Evolutionary conservation across 2,329 filamentous ascomycete species (phyloP).

Genomic region (Sporothrix pseudoabietina): DNA sequence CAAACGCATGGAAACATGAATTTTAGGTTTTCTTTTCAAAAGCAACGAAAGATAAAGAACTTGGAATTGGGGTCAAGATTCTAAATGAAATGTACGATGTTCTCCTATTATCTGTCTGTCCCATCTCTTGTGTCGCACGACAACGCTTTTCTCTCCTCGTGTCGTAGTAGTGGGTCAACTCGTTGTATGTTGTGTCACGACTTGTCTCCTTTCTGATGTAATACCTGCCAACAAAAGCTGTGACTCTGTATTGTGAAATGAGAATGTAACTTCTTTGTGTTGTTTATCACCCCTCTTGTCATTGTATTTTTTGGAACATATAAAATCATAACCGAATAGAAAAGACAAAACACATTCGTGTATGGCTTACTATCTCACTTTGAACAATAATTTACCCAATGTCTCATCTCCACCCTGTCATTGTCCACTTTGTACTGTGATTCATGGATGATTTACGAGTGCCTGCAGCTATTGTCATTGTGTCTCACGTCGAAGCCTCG

Average conservation of each 20-base stretch:
- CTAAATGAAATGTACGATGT: background rate
- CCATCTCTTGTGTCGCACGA: background rate
- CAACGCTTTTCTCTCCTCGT: background rate
- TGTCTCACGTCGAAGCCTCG: background rate
- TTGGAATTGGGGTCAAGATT: background rate
- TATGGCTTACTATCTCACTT: background rate
- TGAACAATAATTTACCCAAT: background rate
- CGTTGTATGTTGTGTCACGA: background rate
- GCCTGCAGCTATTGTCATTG: background rate
- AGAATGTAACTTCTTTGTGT: background rate
- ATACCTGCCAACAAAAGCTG: background rate
- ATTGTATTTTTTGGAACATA: background rate
- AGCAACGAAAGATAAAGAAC: background rate
- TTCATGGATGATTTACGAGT: background rate
- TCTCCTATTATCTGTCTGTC: background rate
- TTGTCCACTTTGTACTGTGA: background rate
- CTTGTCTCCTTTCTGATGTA: background rate
- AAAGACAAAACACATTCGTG: background rate
- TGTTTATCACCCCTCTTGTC: background rate
- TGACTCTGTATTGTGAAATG: background rate
- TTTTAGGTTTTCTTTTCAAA: no score
- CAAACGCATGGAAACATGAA: constrained; percentile 11
- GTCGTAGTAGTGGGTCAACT: background rate
- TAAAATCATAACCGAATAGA: background rate
- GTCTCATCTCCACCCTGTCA: background rate